phyloP scores from a whole-genome alignment of 2,329 filamentous ascomycete species.

The Botrytis sinoallii region DNA sequence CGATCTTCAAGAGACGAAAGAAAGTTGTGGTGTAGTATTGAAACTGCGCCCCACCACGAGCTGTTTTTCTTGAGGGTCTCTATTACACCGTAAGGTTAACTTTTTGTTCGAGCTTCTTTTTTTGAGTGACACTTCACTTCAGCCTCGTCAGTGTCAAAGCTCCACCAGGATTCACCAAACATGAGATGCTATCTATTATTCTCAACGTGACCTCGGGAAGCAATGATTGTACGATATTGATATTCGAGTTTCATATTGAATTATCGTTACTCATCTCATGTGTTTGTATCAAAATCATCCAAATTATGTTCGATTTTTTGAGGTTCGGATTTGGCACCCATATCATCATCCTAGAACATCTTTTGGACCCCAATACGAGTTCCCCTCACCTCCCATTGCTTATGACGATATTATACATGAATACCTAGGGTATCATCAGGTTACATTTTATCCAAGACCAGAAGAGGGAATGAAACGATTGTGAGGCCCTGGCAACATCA shows the following conservation, averaged over 20 bases:
- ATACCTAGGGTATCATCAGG: not conserved
- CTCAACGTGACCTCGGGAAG: conserved; percentile 1
- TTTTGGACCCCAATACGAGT: not conserved
- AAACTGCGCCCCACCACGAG: conserved; percentile 14
- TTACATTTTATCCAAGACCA: not conserved
- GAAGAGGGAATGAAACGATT: not conserved
- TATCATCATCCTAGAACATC: not conserved
- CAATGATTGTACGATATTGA: not conserved
- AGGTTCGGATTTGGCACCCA: not conserved
- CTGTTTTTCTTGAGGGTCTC: conserved; percentile 14
- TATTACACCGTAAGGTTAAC: not conserved
- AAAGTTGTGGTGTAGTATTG: conserved; percentile 5
- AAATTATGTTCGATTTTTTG: not conserved
- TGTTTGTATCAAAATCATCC: not conserved
- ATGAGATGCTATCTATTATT: not conserved
- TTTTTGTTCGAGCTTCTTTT: conserved; percentile 13
- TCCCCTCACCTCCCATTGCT: not conserved
- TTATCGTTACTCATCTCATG: not conserved
- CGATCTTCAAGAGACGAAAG: not conserved
- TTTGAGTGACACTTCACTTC: conserved; percentile 8
- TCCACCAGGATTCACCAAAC: not conserved
- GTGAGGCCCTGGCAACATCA: not conserved
- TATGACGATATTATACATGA: not conserved
- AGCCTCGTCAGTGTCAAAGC: conserved; percentile 7
- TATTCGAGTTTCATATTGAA: not conserved